Evolutionary conservation across 371 early-diverging fungal genomes (phyloP), one percentile per base, ranked within the genome.

Genomic region (Dichotomocladium elegans): DNA sequence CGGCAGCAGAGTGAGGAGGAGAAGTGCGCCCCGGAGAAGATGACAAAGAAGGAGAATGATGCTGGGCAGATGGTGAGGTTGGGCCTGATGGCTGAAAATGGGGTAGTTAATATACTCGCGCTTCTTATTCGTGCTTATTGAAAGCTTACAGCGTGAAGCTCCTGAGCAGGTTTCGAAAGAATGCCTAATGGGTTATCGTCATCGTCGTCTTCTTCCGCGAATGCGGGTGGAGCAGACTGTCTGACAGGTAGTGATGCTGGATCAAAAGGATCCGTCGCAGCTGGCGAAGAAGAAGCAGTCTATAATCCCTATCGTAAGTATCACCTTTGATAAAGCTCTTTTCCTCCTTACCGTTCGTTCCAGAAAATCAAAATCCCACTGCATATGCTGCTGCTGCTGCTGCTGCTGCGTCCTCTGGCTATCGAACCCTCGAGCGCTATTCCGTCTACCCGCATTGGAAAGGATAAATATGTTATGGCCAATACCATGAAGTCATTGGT

Each of bases 281-380:
- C 50, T 30, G 63, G 53, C 21, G 56, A 44, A 2, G 26, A 19
- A 22, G 37, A 40, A 9, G 44, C 15, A 14, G 44, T 15, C 22
- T 27, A 45, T 28, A n/a, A 44, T 14, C 17, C 27, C n/a, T 17
- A 29, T 19, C 21, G 5, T 25, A 46, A 48, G 7, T 47, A 4
- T 22, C 9, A 43, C 15, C 5, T 10, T 12, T 11, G 4, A 47
- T 43, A 26, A n/a, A 12, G 6, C 43, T 25, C 53, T 3, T 45
- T 45, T 50, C 21, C 22, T 33, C 14, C 35, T 47, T 44, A 48
- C 34, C 28, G 51, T 28, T 35, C 64, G 52, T 15, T 64, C 76
- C 34, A 80, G 51, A 48, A 82, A 68, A 45, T 82, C 82, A 31
- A 82, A 71, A 41, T 82, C 67, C 82, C 82, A 82, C 15, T 74